phyloP scores from a whole-genome alignment of 192 early-diverging fungal genomes.

The Rhizophlyctis rosea region DNA sequence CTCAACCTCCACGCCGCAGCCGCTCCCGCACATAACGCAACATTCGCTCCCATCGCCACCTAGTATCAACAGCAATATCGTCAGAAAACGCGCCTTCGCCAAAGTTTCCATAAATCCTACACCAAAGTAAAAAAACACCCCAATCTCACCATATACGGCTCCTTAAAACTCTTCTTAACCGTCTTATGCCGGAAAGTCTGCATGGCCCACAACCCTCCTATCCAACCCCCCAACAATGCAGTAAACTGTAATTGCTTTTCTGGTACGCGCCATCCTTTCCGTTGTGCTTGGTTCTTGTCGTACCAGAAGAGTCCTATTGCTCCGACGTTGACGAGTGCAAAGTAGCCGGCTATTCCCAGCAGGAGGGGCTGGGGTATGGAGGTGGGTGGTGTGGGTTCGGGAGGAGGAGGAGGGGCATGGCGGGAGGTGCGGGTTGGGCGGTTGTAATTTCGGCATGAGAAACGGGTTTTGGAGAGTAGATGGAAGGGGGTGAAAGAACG shows the following conservation, averaged over 20 bases:
- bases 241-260: conserved; percentile 49
- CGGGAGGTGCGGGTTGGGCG: too few species aligned
- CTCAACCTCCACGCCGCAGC: conserved; percentile 17
- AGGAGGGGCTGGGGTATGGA: conserved; percentile 23
- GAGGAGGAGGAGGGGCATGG: background rate
- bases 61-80: conserved; percentile 1
- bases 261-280: conserved; percentile 49
- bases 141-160: conserved; percentile 36
- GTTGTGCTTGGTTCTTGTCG: conserved; percentile 50
- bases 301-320: conserved; percentile 49
- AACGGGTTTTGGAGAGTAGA: too few species aligned
- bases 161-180: conserved; percentile 45
- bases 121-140: background rate
- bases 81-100: background rate
- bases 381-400: background rate
- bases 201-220: conserved; percentile 53
- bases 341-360: conserved; percentile 28
- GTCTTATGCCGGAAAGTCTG: conserved; percentile 52
- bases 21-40: conserved; percentile 6
- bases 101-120: background rate
- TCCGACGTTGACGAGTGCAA: conserved; percentile 35
- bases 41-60: conserved; percentile 17
- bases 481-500: too few species aligned
- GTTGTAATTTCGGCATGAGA: too few species aligned
- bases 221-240: conserved; percentile 51